Percentiles rank a stretch among this genome's conserved stretches.
Evolutionary conservation across 2,329 filamentous ascomycete genomes (phyloP).

Genomic region (Beauveria sp.): DNA sequence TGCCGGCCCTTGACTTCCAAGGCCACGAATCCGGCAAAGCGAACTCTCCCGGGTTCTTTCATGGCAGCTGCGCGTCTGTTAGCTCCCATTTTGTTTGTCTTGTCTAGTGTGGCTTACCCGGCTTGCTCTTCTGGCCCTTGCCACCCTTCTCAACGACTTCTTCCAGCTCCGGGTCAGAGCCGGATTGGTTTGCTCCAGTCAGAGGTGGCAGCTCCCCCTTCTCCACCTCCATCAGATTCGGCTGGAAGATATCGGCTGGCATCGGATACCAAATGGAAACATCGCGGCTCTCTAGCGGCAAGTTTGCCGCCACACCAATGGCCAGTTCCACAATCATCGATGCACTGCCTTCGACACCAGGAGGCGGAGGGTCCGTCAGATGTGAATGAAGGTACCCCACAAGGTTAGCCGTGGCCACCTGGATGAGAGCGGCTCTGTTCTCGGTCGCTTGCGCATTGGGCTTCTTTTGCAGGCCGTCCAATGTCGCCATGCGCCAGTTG

Average conservation of each 20-base stretch:
- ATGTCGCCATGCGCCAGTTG: slow-evolving; percentile 85
- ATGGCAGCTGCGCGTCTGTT: slow-evolving; percentile 28
- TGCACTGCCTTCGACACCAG: slow-evolving; percentile 79
- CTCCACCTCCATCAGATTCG: slow-evolving; percentile 80
- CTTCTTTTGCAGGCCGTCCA: slow-evolving; percentile 75
- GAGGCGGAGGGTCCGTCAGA: slow-evolving; percentile 67
- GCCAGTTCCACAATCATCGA: slow-evolving; percentile 91
- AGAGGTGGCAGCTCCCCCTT: slow-evolving; percentile 60
- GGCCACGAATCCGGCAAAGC: slow-evolving; percentile 67
- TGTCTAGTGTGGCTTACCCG: slow-evolving; percentile 26
- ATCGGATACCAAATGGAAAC: slow-evolving; percentile 80
- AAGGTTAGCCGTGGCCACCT: slow-evolving; percentile 60
- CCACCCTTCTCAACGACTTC: slow-evolving; percentile 36
- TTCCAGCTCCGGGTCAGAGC: slow-evolving; percentile 25
- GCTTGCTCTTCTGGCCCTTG: slow-evolving; percentile 34
- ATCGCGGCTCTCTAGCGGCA: slow-evolving; percentile 86
- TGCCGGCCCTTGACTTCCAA: slow-evolving; percentile 71
- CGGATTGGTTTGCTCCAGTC: slow-evolving; percentile 34
- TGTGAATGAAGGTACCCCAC: slow-evolving; percentile 64
- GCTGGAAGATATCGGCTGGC: slow-evolving; percentile 63
- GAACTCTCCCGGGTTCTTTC: slow-evolving; percentile 50
- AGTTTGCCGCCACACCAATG: slow-evolving; percentile 73
- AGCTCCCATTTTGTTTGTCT: slow-evolving; percentile 15
- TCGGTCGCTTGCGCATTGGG: slow-evolving; percentile 58
- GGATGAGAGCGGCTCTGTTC: slow-evolving; percentile 61